Evolutionary conservation across 306 rosid species (phyloP).

Genomic region (Parietaria judaica): DNA sequence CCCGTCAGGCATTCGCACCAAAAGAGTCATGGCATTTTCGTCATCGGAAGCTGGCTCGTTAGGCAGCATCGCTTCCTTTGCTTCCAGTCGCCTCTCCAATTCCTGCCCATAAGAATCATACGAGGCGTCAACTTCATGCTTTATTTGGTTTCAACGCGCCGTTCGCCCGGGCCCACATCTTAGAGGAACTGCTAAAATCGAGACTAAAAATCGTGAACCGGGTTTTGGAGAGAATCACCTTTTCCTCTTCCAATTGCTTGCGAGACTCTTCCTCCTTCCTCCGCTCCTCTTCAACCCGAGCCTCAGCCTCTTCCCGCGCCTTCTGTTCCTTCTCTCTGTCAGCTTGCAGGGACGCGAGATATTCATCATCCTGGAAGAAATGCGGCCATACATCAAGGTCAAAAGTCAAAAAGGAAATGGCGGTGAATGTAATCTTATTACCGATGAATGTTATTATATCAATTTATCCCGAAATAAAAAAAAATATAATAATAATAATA

Average conservation of each 20-base stretch:
- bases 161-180: no score
- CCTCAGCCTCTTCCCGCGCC: conserved; percentile 69
- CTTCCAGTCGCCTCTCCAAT: conserved; percentile 65
- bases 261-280: conserved; percentile 63
- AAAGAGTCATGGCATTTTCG: conserved; percentile 66
- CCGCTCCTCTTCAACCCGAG: conserved; percentile 74
- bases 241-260: conserved; percentile 69
- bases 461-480: background rate
- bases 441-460: no score
- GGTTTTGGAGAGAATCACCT: conserved; percentile 33
- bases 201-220: background rate
- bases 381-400: no score
- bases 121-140: no score
- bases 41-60: conserved; percentile 67
- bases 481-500: background rate
- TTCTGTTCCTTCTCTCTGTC: conserved; percentile 83
- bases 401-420: no score
- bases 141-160: no score
- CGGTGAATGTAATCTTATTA: no score
- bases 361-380: conserved; percentile 79
- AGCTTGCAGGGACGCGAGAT: conserved; percentile 78
- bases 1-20: conserved; percentile 95
- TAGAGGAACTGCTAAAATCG: background rate
- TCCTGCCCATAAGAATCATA: conserved; percentile 42
- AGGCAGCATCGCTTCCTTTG: conserved; percentile 72